phyloP scores from a whole-genome alignment of 306 rosid genomes.

The Citrullus mucosospermus region DNA sequence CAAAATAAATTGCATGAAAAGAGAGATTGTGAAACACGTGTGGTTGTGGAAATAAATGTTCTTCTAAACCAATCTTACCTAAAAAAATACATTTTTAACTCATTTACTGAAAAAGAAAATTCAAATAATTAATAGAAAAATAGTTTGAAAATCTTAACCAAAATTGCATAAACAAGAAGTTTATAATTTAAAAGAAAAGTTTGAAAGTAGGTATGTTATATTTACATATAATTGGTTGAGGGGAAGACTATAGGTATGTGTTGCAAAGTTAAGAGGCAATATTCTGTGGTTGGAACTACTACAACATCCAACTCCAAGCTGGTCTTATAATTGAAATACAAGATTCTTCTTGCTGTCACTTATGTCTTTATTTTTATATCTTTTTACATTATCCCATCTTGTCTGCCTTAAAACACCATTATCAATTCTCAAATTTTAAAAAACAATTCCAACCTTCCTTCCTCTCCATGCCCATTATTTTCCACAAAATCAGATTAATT shows the following conservation, averaged over 20 bases:
- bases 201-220: background rate
- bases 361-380: background rate
- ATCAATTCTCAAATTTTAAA: background rate
- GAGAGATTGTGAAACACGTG: background rate
- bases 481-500: background rate
- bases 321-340: background rate
- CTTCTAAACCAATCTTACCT: background rate
- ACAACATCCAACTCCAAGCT: background rate
- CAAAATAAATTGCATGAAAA: background rate
- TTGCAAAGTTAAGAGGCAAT: background rate
- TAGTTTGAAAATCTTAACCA: too few species aligned
- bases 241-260: background rate
- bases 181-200: too few species aligned
- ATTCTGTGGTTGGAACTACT: constrained; percentile 7
- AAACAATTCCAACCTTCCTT: background rate
- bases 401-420: background rate
- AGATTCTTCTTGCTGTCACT: background rate
- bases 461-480: background rate
- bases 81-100: background rate
- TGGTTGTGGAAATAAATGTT: background rate
- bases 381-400: background rate
- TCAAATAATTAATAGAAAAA: too few species aligned
- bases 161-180: too few species aligned
- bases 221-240: background rate
- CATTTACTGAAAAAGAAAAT: background rate